Conservation (phyloP, 768 basidiomycete genomes). For the Amanita polypyramis region DNA sequence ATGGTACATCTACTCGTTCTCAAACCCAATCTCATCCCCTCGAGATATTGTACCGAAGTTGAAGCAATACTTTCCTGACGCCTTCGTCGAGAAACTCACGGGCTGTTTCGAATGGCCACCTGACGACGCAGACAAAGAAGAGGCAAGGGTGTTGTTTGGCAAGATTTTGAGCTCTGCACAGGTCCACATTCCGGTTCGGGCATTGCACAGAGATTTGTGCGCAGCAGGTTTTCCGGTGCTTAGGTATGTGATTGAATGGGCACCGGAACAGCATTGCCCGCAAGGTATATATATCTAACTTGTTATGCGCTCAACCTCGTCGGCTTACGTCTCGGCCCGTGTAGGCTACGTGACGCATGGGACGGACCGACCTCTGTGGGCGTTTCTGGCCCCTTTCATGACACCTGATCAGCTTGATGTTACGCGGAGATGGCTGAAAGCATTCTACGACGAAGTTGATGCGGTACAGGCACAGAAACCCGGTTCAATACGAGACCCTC, state of each 20-base stretch:
- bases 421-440: constrained; percentile 44
- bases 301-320: background rate
- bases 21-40: constrained; percentile 41
- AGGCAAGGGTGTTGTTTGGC: constrained; percentile 39
- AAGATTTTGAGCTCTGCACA: constrained; percentile 51
- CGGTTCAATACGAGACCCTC: constrained; percentile 16
- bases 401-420: constrained; percentile 31
- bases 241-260: constrained; percentile 63
- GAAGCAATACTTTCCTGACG: constrained; percentile 45
- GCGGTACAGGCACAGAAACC: constrained; percentile 25
- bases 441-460: background rate
- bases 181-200: constrained; percentile 56
- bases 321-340: background rate
- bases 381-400: constrained; percentile 42
- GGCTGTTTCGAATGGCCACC: constrained; percentile 31
- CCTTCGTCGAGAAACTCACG: constrained; percentile 36
- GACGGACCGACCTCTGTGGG: constrained; percentile 54
- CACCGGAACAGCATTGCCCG: constrained; percentile 46
- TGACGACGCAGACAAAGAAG: constrained; percentile 29
- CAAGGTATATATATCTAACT: constrained; percentile 35
- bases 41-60: constrained; percentile 49
- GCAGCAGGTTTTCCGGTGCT: constrained; percentile 49
- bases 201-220: constrained; percentile 52
- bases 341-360: constrained; percentile 65
- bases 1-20: constrained; percentile 70